phyloP scores from a whole-genome alignment of 1,284 basidiomycete genomes.

The Athelia sp. region DNA sequence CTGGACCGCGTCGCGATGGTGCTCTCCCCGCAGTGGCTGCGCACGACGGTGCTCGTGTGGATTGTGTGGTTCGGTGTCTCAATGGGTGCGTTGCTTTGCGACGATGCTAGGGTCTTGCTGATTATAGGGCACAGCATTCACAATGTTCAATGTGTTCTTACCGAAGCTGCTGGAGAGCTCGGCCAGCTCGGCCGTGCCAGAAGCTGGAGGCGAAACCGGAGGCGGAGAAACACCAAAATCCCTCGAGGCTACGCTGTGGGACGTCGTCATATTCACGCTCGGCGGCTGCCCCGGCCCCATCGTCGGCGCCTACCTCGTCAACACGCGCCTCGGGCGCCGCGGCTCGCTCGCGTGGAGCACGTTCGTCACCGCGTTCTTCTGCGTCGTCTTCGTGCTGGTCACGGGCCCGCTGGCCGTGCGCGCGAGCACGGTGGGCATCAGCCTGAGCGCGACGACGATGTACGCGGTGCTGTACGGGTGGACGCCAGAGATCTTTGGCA shows the following conservation, averaged over 20 bases:
- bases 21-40: slow-evolving; percentile 76
- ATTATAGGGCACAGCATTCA: slow-evolving; percentile 60
- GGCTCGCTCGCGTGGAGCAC: slow-evolving; percentile 81
- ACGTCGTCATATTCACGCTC: slow-evolving; percentile 78
- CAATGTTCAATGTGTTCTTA: slow-evolving; percentile 96
- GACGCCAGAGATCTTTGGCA: slow-evolving; percentile 89
- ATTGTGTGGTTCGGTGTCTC: slow-evolving; percentile 78
- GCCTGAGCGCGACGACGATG: slow-evolving; percentile 82
- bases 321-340: slow-evolving; percentile 70
- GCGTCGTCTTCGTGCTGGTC: slow-evolving; percentile 68
- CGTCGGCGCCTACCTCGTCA: slow-evolving; percentile 88
- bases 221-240: slow-evolving; percentile 35
- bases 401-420: slow-evolving; percentile 61
- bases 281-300: slow-evolving; percentile 87
- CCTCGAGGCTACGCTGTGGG: slow-evolving; percentile 69
- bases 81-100: slow-evolving; percentile 49
- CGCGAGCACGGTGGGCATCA: slow-evolving; percentile 77
- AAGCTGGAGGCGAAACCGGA: no score
- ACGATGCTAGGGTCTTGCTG: background rate
- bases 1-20: slow-evolving; percentile 71
- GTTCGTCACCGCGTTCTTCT: slow-evolving; percentile 77
- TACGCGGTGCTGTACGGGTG: slow-evolving; percentile 89
- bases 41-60: slow-evolving; percentile 85
- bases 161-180: slow-evolving; percentile 82
- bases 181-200: slow-evolving; percentile 18